Conservation (phyloP, 352 stramenopile species). For the Phytophthora citrophthora region DNA sequence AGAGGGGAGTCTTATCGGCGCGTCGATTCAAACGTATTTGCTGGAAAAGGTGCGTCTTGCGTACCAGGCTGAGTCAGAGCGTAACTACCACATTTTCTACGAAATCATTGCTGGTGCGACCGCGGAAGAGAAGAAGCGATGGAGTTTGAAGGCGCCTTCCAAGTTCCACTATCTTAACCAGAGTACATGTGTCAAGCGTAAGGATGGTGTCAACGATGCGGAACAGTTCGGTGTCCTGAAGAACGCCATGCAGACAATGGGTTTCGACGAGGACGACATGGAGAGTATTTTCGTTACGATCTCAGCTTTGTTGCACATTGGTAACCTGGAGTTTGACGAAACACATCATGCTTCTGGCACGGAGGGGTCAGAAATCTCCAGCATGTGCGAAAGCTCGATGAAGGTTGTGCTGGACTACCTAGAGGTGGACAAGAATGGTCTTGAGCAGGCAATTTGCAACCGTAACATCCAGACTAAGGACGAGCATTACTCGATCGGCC, state of each 20-base stretch:
- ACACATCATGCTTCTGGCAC: constrained; percentile 61
- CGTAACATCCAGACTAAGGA: constrained; percentile 94
- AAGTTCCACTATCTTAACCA: constrained; percentile 93
- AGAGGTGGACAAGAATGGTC: constrained; percentile 82
- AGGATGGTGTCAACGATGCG: constrained; percentile 90
- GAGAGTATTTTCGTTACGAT: constrained; percentile 93
- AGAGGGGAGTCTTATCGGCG: constrained; percentile 81
- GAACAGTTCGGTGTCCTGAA: constrained; percentile 87
- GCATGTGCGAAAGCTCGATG: constrained; percentile 62
- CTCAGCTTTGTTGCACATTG: constrained; percentile 93
- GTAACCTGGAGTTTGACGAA: constrained; percentile 94
- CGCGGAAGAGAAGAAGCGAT: constrained; percentile 66
- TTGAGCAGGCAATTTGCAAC: constrained; percentile 92
- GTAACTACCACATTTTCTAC: constrained; percentile 98
- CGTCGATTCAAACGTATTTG: constrained; percentile 96
- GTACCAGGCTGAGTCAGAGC: constrained; percentile 92
- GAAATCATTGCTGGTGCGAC: constrained; percentile 88
- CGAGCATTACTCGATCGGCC: constrained; percentile 87
- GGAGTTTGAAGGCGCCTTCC: constrained; percentile 54
- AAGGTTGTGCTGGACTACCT: constrained; percentile 88
- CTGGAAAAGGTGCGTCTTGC: constrained; percentile 96
- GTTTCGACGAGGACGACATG: constrained; percentile 89
- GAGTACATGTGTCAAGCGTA: constrained; percentile 85
- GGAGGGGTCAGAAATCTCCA: constrained; percentile 72
- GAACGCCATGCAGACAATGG: constrained; percentile 86